Evolutionary conservation across 2,329 filamentous ascomycete species (phyloP).

Genomic region (Coniochaeta ligniaria): DNA sequence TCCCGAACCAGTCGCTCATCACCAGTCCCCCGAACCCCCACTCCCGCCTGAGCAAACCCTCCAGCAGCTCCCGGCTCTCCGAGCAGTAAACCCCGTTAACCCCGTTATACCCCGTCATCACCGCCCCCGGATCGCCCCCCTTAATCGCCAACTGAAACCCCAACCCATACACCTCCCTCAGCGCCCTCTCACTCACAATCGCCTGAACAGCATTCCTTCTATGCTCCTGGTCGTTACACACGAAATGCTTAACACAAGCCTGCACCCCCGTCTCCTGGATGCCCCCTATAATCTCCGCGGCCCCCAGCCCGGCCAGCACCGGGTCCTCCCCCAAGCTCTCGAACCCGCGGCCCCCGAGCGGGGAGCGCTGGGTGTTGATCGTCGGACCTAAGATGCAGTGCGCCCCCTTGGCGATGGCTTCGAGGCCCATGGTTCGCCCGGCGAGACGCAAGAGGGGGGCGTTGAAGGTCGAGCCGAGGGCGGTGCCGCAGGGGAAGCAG

Average conservation of each 20-base stretch:
- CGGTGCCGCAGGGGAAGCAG: constrained; percentile 55
- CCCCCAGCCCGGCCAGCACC: constrained; percentile 46
- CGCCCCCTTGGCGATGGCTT: constrained; percentile 48
- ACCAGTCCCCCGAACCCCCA: constrained; percentile 51
- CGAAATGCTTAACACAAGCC: constrained; percentile 54
- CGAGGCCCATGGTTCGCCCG: constrained; percentile 43
- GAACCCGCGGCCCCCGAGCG: constrained; percentile 53
- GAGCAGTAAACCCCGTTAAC: constrained; percentile 50
- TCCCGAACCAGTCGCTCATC: constrained; percentile 55
- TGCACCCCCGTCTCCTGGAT: constrained; percentile 50
- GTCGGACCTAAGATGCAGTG: constrained; percentile 55
- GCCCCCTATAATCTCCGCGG: constrained; percentile 44
- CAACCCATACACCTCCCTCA: constrained; percentile 51
- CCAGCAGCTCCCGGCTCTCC: constrained; percentile 43
- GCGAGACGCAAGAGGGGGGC: constrained; percentile 41
- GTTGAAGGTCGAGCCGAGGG: constrained; percentile 52
- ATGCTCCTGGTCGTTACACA: constrained; percentile 56
- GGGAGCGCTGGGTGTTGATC: constrained; percentile 55
- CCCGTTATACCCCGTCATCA: constrained; percentile 55
- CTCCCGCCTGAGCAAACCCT: constrained; percentile 44
- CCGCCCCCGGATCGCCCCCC: constrained; percentile 33
- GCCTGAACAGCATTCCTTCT: constrained; percentile 47
- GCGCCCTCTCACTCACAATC: constrained; percentile 46
- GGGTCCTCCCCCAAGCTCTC: constrained; percentile 54
- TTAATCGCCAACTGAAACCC: constrained; percentile 51